Base-by-base conservation (phyloP, 2,329 filamentous ascomycete genomes). In the Pseudogymnoascus sp. region DNA sequence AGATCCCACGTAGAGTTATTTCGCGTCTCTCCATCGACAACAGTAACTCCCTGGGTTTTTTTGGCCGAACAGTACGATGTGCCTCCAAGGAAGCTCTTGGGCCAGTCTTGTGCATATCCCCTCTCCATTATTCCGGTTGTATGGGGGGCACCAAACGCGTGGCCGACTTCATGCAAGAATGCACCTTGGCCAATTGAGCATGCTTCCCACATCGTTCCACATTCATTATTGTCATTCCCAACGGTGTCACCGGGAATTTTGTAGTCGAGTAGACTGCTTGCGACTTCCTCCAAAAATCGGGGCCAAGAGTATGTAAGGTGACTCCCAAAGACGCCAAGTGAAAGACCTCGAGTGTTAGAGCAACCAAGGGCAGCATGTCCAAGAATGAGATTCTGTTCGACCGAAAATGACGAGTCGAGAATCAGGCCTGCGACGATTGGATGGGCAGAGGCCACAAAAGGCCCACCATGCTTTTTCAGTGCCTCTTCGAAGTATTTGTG, bases 241-340 rank as follows among this genome's bases (percentile, higher is more conserved):
- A 78, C 74, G 0, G 71, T 71, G 29, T 75, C 71, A 0, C 77
- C 79, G 0, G 77, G 74, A 0, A 67, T 21, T 2, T 71, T 69
- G 7, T 65, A 67, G 61, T 81, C 78, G 1, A 73, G 67, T 21
- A 68, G 85, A 80, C 63, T 86, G 80, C 66, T 67, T 1, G 72
- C 62, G 4, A 90, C 82, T 67, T 90, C 88, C 71, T 91, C 88
- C 33, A 90, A 75, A 69, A 84, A 86, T 1, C 86, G 82, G 1
- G 88, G 88, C 72, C 89, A 90, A 65, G 84, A 86, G 69, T 90
- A 87, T 21, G 90, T 79, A 65, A 83, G 80, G 70, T 89, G 87
- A 38, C 87, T 90, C 7, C 88, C 88, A 70, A 89, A 90, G 56
- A 91, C 85, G 11, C 86, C 88, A 62, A 90, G 78, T 61, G 86